Percentiles rank a stretch among this genome's conserved stretches.
Evolutionary conservation across 352 stramenopile species (phyloP).

Genomic region (Halophytophthora polymorphica): DNA sequence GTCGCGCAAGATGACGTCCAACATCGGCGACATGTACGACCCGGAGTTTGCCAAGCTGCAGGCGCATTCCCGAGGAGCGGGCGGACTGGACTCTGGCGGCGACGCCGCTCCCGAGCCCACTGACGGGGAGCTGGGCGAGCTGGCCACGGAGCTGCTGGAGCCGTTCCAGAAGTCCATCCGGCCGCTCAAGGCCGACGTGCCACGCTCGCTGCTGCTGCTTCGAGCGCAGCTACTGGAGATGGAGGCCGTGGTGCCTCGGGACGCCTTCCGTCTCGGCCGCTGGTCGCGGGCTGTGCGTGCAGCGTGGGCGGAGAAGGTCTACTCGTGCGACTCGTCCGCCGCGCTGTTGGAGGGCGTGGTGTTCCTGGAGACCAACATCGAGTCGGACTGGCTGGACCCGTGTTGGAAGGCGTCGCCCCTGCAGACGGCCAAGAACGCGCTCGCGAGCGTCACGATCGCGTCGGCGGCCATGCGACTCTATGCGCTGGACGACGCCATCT

Average conservation of each 20-base stretch:
- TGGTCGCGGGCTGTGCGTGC: slow-evolving; percentile 64
- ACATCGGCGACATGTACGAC: slow-evolving; percentile 80
- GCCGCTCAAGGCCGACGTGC: slow-evolving; percentile 31
- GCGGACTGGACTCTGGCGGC: slow-evolving; percentile 14
- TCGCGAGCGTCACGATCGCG: slow-evolving; percentile 61
- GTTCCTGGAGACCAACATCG: slow-evolving; percentile 70
- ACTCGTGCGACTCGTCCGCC: slow-evolving; percentile 43
- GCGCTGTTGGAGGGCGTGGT: slow-evolving; percentile 64
- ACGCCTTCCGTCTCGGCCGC: slow-evolving; percentile 73
- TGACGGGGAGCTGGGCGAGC: slow-evolving; percentile 62
- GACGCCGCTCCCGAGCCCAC: slow-evolving; percentile 42
- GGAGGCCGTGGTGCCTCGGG: slow-evolving; percentile 71
- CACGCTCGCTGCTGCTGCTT: slow-evolving; percentile 47
- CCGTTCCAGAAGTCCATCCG: slow-evolving; percentile 49
- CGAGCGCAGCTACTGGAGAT: slow-evolving; percentile 66
- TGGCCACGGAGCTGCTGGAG: slow-evolving; percentile 72
- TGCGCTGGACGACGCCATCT: slow-evolving; percentile 73
- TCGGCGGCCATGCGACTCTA: slow-evolving; percentile 73
- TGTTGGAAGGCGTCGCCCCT: slow-evolving; percentile 70
- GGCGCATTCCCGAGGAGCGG: slow-evolving; percentile 13
- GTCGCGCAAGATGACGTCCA: slow-evolving; percentile 69
- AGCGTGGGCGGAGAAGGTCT: slow-evolving; percentile 77
- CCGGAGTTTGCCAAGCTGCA: slow-evolving; percentile 46
- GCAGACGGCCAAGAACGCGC: slow-evolving; percentile 54
- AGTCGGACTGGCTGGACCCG: slow-evolving; percentile 74